These are phyloP conservation scores for Solanum sitiens DNA, from an alignment of 257 asterid species.

Conservation along the genomic window DNA sequence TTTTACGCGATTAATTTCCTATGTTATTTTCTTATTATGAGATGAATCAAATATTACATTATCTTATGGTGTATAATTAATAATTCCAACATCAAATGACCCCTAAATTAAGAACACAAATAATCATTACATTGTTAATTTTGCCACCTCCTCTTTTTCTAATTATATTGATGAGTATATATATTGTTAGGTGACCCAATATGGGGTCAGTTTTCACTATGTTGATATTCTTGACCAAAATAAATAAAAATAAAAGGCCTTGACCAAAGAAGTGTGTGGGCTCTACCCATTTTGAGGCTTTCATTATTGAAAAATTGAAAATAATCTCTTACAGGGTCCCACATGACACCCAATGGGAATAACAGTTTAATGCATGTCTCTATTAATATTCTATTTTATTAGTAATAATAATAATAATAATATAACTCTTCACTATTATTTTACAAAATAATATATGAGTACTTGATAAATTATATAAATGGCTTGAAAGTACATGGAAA, in stretches of 20 bases:
- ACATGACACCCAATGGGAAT: background rate
- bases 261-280: background rate
- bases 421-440: background rate
- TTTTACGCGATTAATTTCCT: too few species aligned
- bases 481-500: background rate
- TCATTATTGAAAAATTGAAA: background rate
- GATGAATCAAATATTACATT: background rate
- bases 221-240: conserved; percentile 3
- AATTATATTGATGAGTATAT: background rate
- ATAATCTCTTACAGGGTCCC: background rate
- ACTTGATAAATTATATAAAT: background rate
- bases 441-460: background rate
- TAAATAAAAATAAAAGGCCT: background rate
- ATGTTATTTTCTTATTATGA: too few species aligned
- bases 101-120: background rate
- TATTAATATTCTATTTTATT: background rate
- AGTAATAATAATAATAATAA: background rate
- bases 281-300: conserved; percentile 8
- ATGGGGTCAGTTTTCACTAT: conserved; percentile 3
- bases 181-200: conserved; percentile 8
- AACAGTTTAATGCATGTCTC: background rate
- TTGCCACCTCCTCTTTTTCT: background rate
- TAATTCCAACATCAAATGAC: background rate
- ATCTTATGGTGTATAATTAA: background rate
- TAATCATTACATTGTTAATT: background rate